Base-by-base conservation (phyloP, 306 rosid species). In the Astragalus membranaceus region DNA sequence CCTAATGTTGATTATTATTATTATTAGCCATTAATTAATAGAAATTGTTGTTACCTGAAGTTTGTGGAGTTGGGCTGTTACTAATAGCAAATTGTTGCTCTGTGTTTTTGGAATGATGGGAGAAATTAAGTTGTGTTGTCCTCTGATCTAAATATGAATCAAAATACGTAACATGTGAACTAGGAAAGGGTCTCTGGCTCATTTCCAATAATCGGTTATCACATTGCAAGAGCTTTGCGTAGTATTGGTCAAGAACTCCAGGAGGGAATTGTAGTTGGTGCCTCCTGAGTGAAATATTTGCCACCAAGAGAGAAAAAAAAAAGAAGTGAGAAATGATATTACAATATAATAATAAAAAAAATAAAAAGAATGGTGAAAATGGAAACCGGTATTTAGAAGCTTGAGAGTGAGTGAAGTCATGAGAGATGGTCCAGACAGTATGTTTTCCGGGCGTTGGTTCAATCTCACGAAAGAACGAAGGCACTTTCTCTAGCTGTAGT, bases 221-320 rank as follows among this genome's bases (percentile, higher is more conserved):
- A 0, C 63, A 43, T 43, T 75, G 75, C 46, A 82, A 30, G 14
- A 88, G 70, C 62, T 74, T 80, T 32, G 33, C 32, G 1, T 70
- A 88, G 68, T 73, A 84, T 51, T 67, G 60, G 58, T 82, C 85
- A 56, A 86, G 86, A 12, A 66, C 72, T 23, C 87, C 87, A 0
- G 71, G 78, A 60, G 85, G 82, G 51, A 86, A 84, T 59, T 71
- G 76, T 60, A 82, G 49, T 65, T 14, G 72, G 63, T 77, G 83
- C 72, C 66, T 73, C 82, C 85, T 77, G 52, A 16, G 12, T 1
- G 7, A 62, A 23, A 59, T 11, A 55, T 53, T 39, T 35, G 23
- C 62, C 66, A 64, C 6, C 20, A 47, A 46, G 13, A 7, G 15
- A 33, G 14, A 48, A 15, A 16, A 10, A 10, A 49, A 7, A 15